phyloP scores from a whole-genome alignment of 1,139 yeast species.

The Saccharomyces hybrid region DNA sequence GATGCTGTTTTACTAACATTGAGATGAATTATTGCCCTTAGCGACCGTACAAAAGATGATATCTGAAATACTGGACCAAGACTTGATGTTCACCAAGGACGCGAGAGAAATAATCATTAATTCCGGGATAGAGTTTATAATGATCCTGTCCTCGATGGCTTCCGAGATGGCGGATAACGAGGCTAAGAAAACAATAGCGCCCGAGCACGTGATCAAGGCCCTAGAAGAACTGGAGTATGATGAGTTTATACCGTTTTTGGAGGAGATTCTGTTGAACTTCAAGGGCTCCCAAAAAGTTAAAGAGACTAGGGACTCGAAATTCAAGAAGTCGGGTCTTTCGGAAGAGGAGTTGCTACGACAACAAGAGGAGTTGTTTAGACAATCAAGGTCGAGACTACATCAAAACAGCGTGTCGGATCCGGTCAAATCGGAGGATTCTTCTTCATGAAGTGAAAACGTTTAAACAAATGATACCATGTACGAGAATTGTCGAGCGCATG shows the following conservation, averaged over 20 bases:
- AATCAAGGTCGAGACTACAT: constrained; percentile 72
- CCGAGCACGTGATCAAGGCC: constrained; percentile 92
- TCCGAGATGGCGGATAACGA: constrained; percentile 96
- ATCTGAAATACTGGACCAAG: constrained; percentile 74
- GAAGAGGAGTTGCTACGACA: constrained; percentile 89
- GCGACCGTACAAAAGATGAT: constrained; percentile 96
- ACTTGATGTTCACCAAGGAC: constrained; percentile 82
- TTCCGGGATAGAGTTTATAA: constrained; percentile 91
- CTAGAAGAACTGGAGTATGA: constrained; percentile 80
- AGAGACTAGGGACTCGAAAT: constrained; percentile 86
- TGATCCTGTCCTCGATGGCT: constrained; percentile 88
- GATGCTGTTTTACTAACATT: neutral
- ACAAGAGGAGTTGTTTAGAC: constrained; percentile 87
- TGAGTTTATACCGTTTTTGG: constrained; percentile 75
- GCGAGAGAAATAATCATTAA: constrained; percentile 94
- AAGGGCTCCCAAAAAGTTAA: constrained; percentile 82
- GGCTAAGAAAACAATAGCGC: constrained; percentile 91
- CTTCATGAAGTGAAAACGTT: neutral
- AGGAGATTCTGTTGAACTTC: constrained; percentile 76
- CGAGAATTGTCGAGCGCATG: neutral
- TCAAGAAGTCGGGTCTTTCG: constrained; percentile 83
- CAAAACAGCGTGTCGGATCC: constrained; percentile 29
- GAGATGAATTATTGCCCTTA: neutral
- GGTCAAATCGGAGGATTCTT: constrained; percentile 11
- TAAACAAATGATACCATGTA: constrained; percentile 7